These are phyloP conservation scores for Aspergillus ostianus DNA, from an alignment of 495 filamentous ascomycete species.

Conservation along the genomic window DNA sequence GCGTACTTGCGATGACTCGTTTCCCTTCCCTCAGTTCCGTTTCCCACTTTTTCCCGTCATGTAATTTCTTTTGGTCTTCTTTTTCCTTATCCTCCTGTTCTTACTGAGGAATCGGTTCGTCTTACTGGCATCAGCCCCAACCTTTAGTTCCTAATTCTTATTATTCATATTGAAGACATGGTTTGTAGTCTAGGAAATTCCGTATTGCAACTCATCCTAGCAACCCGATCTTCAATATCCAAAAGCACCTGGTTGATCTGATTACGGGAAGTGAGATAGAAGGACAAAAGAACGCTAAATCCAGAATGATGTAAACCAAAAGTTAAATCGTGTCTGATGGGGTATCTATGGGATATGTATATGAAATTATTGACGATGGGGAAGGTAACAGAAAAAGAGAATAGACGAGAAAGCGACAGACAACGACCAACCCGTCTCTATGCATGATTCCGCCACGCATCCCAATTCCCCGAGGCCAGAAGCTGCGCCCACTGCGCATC, in stretches of 20 bases:
- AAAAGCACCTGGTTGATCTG: background rate
- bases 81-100: background rate
- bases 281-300: too few relatives aligned
- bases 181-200: too few relatives aligned
- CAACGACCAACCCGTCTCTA: background rate
- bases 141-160: background rate
- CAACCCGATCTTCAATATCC: too few relatives aligned
- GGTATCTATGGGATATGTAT: constrained; percentile 1
- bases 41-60: background rate
- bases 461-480: constrained; percentile 17
- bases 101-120: background rate
- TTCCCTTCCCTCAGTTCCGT: background rate
- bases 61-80: background rate
- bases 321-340: background rate
- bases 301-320: too few relatives aligned
- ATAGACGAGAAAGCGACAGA: background rate
- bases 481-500: constrained; percentile 41
- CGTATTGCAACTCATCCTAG: too few relatives aligned
- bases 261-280: too few relatives aligned
- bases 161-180: background rate
- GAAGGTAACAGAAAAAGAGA: too few relatives aligned
- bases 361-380: too few relatives aligned
- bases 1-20: background rate
- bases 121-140: background rate
- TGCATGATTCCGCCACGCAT: constrained; percentile 13